Conservation (phyloP, 805 yeast species). For the Barnettozyma wickerhamii region DNA sequence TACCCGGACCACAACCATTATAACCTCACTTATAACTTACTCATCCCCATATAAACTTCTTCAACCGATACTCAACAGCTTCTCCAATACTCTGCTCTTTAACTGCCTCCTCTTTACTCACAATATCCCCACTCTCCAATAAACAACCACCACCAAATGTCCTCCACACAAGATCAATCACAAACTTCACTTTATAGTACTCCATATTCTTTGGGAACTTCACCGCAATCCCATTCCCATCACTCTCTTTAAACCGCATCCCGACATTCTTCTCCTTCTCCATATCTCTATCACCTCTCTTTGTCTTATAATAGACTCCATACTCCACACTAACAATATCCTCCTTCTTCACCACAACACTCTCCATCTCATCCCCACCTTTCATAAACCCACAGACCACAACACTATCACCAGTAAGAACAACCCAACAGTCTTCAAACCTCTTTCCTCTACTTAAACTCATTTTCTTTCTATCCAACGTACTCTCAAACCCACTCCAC, state of each 20-base stretch:
- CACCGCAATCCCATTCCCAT: no score
- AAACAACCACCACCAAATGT: conserved; percentile 20
- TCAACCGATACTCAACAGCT: conserved; percentile 32
- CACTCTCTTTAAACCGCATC: no score
- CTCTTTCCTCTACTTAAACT: no score
- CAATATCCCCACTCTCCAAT: conserved; percentile 29
- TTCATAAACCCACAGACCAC: conserved; percentile 22
- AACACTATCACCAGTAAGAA: conserved; percentile 20
- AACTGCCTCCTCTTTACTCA: conserved; percentile 33
- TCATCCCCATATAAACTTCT: conserved; percentile 38
- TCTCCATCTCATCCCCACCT: conserved; percentile 9
- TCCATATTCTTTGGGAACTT: conserved; percentile 25
- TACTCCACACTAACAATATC: conserved; percentile 24
- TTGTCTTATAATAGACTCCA: conserved; percentile 26
- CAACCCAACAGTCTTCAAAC: conserved; percentile 14
- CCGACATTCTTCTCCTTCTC: neutral
- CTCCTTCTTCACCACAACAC: conserved; percentile 18
- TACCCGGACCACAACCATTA: no score
- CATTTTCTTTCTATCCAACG: conserved; percentile 18
- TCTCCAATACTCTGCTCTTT: conserved; percentile 24
- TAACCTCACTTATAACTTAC: no score
- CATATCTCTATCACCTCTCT: neutral
- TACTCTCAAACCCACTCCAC: conserved; percentile 24
- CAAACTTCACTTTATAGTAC: conserved; percentile 19
- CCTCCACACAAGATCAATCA: conserved; percentile 22